Conservation (phyloP, 2,329 filamentous ascomycete genomes). For the Sporothrix humicola region DNA sequence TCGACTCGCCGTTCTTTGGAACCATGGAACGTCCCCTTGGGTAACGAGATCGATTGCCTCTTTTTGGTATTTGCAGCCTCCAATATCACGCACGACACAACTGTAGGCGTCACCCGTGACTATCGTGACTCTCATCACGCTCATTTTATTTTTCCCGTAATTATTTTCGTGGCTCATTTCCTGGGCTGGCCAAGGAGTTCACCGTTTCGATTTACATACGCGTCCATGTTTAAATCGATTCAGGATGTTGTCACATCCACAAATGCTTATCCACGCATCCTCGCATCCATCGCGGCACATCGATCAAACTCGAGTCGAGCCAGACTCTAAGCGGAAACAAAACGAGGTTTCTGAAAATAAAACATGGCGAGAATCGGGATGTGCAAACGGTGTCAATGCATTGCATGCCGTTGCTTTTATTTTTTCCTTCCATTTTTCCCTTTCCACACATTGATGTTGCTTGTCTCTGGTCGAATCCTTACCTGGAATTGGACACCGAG, state of each 20-base stretch:
- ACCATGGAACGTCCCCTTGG: not conserved
- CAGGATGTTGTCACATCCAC: not conserved
- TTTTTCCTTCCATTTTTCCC: not conserved
- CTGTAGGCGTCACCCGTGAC: not conserved
- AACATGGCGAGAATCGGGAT: not conserved
- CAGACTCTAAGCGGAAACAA: not conserved
- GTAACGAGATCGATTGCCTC: constrained; percentile 16
- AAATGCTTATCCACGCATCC: too few species aligned
- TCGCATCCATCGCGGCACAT: constrained; percentile 11
- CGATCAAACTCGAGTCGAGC: constrained; percentile 13
- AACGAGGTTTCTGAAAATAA: not conserved
- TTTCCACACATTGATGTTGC: too few species aligned
- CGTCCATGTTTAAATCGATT: not conserved
- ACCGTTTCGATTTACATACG: constrained; percentile 27
- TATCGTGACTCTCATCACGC: not conserved
- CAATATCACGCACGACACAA: not conserved
- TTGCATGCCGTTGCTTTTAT: not conserved
- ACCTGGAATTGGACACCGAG: not conserved
- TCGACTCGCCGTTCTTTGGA: not conserved
- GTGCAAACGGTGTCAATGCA: constrained; percentile 25
- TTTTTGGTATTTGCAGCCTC: not conserved
- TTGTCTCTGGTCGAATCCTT: not conserved
- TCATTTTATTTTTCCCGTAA: not conserved
- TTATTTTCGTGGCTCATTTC: not conserved
- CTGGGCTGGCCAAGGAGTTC: not conserved